Base-by-base conservation (phyloP, 2,329 filamentous ascomycete species). In the Lachnellula willkommii region DNA sequence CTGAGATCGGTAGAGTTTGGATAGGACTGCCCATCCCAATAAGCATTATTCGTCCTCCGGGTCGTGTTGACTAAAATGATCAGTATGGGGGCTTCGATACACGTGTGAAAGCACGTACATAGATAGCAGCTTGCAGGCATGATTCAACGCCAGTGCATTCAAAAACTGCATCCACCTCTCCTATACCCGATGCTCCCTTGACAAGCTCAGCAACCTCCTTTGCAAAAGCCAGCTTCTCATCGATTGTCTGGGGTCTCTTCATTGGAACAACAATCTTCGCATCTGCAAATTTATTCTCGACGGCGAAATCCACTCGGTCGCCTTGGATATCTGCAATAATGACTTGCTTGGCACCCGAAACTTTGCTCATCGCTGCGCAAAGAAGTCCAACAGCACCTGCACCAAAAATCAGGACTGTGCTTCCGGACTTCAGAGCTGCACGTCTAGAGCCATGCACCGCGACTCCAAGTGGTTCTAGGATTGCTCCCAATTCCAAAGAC, bases 301-400 rank as follows among this genome's bases (percentile, higher is more conserved):
- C 56, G 43, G 94, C 93, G 69, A 96, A 96, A 50, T 82, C 79
- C 57, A 97, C 78, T n/a, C 93, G 82, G 52, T 88, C 88, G 66
- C 89, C 85, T 69, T 96, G 90, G 67, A 97, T 95, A 71, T 97
- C 94, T 8, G 93, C 96, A 69, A 97, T 91, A 62, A 96, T 87
- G 56, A 97, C 82, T 12, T 90, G 91, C 60, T 88, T 89, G 2
- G 92, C 92, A 37, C 93, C 93, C 0, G 90, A 89, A 1, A 92
- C 92, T 59, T 68, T 69, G 43, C 54, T 57, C 62, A 69, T 68
- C 8, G 68, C 69, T 11, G 69, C 69, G 45, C 64, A 67, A 12
- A 70, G 58, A 56, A 97, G 79, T 37, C 93, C 94, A 66, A 97
- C 96, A 40, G 94, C 93, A 0, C 93, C 94, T 2, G 94, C 94